Base-by-base conservation (phyloP, 2,329 filamentous ascomycete species). In the Hortaea werneckii region DNA sequence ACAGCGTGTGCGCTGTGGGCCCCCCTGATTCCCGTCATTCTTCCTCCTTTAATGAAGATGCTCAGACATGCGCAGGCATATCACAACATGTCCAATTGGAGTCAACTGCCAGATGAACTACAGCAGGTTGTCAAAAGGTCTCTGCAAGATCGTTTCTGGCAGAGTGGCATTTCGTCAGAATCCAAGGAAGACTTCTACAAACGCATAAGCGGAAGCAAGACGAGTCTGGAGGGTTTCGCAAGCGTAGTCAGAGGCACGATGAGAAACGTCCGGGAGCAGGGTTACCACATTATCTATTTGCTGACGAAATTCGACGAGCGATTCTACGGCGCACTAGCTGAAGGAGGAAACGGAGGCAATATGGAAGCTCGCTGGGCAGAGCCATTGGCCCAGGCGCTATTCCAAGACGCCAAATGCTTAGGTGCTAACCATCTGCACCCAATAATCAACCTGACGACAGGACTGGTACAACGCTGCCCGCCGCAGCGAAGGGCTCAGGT, bases 161-260 rank as follows among this genome's bases (percentile, higher is more conserved):
- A 98, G 71, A 87, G 89, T 5, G 92, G 92, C 7, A 98, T 98
- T 42, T 96, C 92, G 0, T 85, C 83, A 50, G 92, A 94, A 27
- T 96, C 87, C 57, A 88, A 92, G 63, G 92, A 96, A 51, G 90
- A 96, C 48, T 98, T 98, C 63, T 96, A 95, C 65, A 85, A 87
- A 29, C 80, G 87, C 37, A 90, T 98, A 2, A 80, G 87, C 46
- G 85, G 87, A 29, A 95, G 92, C 46, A 94, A 88, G 65, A 78
- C 77, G 37, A 95, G 88, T 0, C 79, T 95, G 46, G 92, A 98
- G 66, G 92, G 92, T 0, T 85, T 98, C 51, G 90, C 89, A 5
- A 96, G 90, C 1, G 89, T 88, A 0, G 87, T 98, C 37, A 81
- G 92, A 44, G 90, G 89, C 1, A 84, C 89, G 2, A 81, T 96